Percentiles rank a stretch among this genome's conserved stretches.
Evolutionary conservation across 1,284 basidiomycete species (phyloP).

Genomic region (Sporisorium scitamineum): DNA sequence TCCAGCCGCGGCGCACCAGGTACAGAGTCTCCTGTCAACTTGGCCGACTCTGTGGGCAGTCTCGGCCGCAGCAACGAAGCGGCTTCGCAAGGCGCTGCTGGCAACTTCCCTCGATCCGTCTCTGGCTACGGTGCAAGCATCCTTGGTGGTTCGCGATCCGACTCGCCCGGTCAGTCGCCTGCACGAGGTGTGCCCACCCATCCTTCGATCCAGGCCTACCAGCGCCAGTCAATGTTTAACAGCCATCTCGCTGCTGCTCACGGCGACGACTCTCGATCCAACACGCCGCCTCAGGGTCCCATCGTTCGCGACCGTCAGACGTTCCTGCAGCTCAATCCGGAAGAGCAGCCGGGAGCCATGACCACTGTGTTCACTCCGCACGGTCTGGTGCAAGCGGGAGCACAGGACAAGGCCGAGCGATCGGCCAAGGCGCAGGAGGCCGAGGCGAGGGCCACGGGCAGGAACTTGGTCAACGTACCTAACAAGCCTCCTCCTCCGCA

Average conservation of each 20-base stretch:
- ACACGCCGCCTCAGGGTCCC: conserved; percentile 47
- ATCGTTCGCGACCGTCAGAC: conserved; percentile 54
- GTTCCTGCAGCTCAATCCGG: conserved; percentile 61
- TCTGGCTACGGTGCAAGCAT: conserved; percentile 36
- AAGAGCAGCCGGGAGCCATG: conserved; percentile 65
- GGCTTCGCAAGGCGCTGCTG: conserved; percentile 11
- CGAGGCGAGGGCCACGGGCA: conserved; percentile 86
- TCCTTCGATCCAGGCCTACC: conserved; percentile 41
- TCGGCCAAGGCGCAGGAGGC: conserved; percentile 95
- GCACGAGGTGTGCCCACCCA: conserved; percentile 27
- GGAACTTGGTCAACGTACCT: conserved; percentile 90
- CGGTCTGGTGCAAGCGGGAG: conserved; percentile 90
- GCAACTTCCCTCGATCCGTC: conserved; percentile 24
- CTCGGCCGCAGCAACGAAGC: conserved; percentile 25
- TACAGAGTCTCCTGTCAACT: conserved; percentile 34
- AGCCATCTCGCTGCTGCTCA: conserved; percentile 53
- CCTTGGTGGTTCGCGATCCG: conserved; percentile 24
- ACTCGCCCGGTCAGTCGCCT: conserved; percentile 38
- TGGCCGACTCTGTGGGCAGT: conserved; percentile 40
- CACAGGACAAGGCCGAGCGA: conserved; percentile 93
- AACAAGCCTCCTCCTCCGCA: conserved; percentile 94
- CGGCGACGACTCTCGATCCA: conserved; percentile 52
- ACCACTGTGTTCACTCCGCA: conserved; percentile 83
- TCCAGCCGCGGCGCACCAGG: conserved; percentile 29
- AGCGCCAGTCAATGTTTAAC: conserved; percentile 60